Evolutionary conservation across 768 basidiomycete genomes (phyloP), one percentile per base, ranked within the genome.

Genomic region (Hericium erinaceus): DNA sequence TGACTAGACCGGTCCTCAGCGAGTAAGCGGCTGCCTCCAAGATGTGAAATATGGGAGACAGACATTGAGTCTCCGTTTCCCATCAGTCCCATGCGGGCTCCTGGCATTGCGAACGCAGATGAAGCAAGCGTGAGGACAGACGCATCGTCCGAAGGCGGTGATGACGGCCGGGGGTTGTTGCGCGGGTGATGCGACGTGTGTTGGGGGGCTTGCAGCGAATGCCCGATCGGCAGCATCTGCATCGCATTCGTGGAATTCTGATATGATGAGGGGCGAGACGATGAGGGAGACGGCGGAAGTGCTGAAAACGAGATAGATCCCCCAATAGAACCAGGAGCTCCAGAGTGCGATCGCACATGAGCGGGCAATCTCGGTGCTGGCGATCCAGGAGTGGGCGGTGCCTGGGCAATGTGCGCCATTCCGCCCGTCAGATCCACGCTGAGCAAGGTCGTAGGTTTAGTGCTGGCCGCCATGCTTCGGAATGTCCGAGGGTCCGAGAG

Each of bases 381-480:
- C 5, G 80, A 73, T 8, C 76, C 73, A 0, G 85, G 80, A 24
- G 87, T 85, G 39, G 74, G 65, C 41, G 89, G 84, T 10, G 83
- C 90, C 67, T 95, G 89, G 6, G 93, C 93, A 63, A 95, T 95
- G 70, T 95, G 92, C 0, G 88, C 93, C 77, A 93, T 85, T 12
- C 88, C 89, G 62, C 84, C 84, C 7, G 84, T 81, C 24, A 92
- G 69, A 65, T 98, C 95, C 60, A 95, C 82, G 63, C 89, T 92
- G n/a, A 97, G 75, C 24, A 98, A 71, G 0, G 95, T 98, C 5
- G 95, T 98, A 2, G 93, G 95, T 70, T 97, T 97, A 12, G 95
- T 98, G 64, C 88, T 91, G 6, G 88, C 90, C 26, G 87, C 82
- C 65, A 87, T 85, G 66, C 88, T 90, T 65, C 82, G 79, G 71